Percentiles rank a stretch among this genome's conserved stretches.
These are phyloP conservation scores for Backusella macrospora DNA, from an alignment of 192 early-diverging fungal species.

Conservation along the genomic window DNA sequence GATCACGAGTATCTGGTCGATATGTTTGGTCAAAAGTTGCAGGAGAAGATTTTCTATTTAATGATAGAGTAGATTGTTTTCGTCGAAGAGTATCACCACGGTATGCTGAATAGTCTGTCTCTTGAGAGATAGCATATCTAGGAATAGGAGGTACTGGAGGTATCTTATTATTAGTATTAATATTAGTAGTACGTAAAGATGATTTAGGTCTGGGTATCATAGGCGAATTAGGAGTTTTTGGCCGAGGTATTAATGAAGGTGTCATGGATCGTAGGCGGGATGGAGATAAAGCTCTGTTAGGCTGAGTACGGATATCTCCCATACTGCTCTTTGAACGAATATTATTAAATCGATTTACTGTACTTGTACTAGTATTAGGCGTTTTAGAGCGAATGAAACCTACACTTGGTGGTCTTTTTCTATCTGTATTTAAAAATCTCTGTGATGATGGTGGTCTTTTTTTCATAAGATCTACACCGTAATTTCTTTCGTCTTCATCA, in stretches of 20 bases:
- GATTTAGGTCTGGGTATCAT: slow-evolving; percentile 25
- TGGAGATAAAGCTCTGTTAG: slow-evolving; percentile 14
- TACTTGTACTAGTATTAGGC: slow-evolving; percentile 17
- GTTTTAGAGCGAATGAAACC: slow-evolving; percentile 16
- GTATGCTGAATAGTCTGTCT: slow-evolving; percentile 1
- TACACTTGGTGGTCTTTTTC: not conserved
- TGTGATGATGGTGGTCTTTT: not conserved
- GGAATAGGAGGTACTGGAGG: slow-evolving; percentile 4
- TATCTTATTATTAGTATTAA: not conserved
- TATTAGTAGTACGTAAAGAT: not conserved
- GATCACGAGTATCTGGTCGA: slow-evolving; percentile 44
- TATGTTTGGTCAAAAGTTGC: slow-evolving; percentile 32
- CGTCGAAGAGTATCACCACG: not conserved
- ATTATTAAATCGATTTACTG: slow-evolving; percentile 19
- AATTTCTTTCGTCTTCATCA: slow-evolving; percentile 21
- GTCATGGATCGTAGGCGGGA: slow-evolving; percentile 24
- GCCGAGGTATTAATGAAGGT: slow-evolving; percentile 42
- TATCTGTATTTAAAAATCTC: not conserved
- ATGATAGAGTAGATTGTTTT: not conserved
- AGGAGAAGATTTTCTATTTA: not conserved
- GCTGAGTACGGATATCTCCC: not conserved
- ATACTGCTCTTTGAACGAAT: slow-evolving; percentile 32
- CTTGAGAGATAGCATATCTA: not conserved
- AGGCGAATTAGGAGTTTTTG: slow-evolving; percentile 35
- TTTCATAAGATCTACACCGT: not conserved